Percentiles rank a stretch among this genome's conserved stretches.
Conservation (phyloP, 208 protist genomes). For the Leishmania arabica region DNA sequence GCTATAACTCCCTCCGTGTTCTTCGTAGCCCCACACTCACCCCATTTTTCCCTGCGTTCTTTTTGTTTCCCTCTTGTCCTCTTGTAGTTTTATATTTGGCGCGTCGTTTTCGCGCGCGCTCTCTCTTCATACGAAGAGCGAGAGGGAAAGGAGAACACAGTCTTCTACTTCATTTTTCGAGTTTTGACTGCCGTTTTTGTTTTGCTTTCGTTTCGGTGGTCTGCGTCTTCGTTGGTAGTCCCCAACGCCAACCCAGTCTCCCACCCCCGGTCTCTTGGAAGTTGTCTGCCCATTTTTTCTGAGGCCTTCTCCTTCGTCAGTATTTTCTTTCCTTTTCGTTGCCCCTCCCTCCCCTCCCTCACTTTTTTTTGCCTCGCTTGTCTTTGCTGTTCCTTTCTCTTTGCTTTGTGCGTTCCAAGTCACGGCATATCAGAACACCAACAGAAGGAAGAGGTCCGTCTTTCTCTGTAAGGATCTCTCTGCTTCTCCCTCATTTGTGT, state of each 20-base stretch:
- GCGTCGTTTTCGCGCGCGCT: not conserved
- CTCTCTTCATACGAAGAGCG: not conserved
- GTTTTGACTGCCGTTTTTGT: not conserved
- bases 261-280: not conserved
- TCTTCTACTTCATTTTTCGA: not conserved
- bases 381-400: not conserved
- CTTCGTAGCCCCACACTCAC: too few relatives aligned
- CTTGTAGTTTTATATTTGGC: not conserved
- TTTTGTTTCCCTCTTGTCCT: not conserved
- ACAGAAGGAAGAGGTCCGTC: not conserved
- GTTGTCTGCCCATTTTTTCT: not conserved
- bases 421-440: not conserved
- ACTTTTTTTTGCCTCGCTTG: not conserved
- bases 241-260: not conserved
- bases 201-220: not conserved
- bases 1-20: not conserved
- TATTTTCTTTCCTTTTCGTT: not conserved
- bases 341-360: not conserved
- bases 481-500: not conserved
- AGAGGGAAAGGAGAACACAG: not conserved
- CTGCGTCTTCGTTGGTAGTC: not conserved
- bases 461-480: not conserved
- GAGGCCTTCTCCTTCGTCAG: not conserved
- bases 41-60: not conserved
- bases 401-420: not conserved